Base-by-base conservation (phyloP, 768 basidiomycete genomes). In the Russula dissimulans region DNA sequence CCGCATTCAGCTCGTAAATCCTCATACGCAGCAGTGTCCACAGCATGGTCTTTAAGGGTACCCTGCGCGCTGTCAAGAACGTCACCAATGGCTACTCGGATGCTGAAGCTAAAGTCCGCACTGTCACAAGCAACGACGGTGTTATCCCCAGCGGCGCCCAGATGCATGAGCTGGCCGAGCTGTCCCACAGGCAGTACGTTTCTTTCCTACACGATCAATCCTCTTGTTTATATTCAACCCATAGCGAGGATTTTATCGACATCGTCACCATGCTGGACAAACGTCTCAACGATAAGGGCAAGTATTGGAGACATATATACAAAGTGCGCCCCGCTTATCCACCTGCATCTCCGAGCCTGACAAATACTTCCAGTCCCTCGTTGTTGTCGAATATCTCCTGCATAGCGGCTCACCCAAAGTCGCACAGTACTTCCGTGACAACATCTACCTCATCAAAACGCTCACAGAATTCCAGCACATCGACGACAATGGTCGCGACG, bases 231-330 rank as follows among this genome's bases (percentile, higher is more conserved):
- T 39, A 6, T 9, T 45, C 8, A 22, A 39, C 1, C 22, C 22
- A 47, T 66, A 82, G 93, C 71, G 85, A 83, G 56, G 94, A 97
- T 68, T 97, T 97, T 70, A 87, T 97, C 9, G 95, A 98, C 74
- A 91, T 98, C 69, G 95, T 98, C 89, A 91, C 97, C 76, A 93
- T 97, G 87, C 80, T 98, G 43, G 94, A 97, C 75, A 97, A 97
- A 75, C 83, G 95, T 50, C 75, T 98, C 63, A 93, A 94, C 66
- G 95, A 98, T 77, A 97, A 97, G 78, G 95, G 95, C 34, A 98
- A 97, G 82, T 95, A 97, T 68, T 98, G 95, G 95, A 81, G 95
- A 52, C 95, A 98, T 77, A 95, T 97, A 56, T 97, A 95, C 83
- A 98, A 98, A 81, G 92, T 86, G 62, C 55, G 79, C 18, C 14